These are phyloP conservation scores for Cryptococcus sp. DNA, from an alignment of 1,284 basidiomycete species.

Conservation along the genomic window DNA sequence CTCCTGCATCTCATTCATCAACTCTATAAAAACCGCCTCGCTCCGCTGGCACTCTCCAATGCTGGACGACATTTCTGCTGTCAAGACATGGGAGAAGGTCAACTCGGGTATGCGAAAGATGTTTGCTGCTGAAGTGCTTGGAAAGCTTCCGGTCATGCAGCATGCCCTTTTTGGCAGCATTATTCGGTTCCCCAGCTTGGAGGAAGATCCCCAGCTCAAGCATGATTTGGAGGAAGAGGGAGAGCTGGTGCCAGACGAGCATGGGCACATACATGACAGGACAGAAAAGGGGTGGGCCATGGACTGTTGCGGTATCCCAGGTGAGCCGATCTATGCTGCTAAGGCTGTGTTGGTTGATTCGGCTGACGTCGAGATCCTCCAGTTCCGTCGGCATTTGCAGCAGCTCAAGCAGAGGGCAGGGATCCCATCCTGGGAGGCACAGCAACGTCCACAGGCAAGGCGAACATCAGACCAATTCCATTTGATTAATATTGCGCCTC, in stretches of 20 bases:
- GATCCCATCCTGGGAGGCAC: conserved; percentile 37
- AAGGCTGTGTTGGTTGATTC: background rate
- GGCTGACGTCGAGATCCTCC: background rate
- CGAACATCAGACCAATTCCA: conserved; percentile 74
- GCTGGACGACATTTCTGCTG: conserved; percentile 96
- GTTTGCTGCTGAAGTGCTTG: conserved; percentile 92
- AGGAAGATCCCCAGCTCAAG: conserved; percentile 47
- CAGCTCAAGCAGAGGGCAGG: conserved; percentile 57
- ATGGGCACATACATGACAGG: conserved; percentile 61
- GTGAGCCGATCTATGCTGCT: conserved; percentile 19
- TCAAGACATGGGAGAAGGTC: conserved; percentile 96
- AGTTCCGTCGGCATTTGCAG: conserved; percentile 76
- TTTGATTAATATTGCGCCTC: conserved; percentile 59
- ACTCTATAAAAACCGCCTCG: conserved; percentile 93
- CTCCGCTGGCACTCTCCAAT: conserved; percentile 98
- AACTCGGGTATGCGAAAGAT: conserved; percentile 98
- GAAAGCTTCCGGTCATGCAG: conserved; percentile 93
- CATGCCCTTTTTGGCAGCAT: conserved; percentile 92
- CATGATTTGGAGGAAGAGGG: conserved; percentile 44
- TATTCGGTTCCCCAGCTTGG: conserved; percentile 58
- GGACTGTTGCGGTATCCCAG: conserved; percentile 87
- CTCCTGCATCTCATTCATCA: conserved; percentile 94
- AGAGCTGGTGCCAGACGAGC: conserved; percentile 54
- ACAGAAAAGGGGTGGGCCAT: conserved; percentile 67
- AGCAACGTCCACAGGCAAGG: conserved; percentile 15